Conservation (phyloP, 1,284 basidiomycete genomes). For the Ustilago trichophora region DNA sequence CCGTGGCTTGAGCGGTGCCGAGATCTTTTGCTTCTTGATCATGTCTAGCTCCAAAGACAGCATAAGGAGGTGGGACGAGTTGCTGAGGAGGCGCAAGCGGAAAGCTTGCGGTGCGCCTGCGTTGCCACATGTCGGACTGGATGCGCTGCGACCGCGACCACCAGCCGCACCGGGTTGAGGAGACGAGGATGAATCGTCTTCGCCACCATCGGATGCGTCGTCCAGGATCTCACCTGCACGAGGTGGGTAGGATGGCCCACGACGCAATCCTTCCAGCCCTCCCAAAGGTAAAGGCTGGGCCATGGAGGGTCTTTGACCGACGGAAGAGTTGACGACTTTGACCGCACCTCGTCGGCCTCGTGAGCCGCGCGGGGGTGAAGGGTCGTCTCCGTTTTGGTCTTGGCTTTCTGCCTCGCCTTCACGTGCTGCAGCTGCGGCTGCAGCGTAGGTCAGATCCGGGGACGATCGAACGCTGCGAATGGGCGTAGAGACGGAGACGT, state of each 20-base stretch:
- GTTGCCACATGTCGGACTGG: constrained; percentile 2
- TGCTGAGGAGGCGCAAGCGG: constrained; percentile 56
- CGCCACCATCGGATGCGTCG: not conserved
- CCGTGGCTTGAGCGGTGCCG: constrained; percentile 60
- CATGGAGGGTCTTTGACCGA: constrained; percentile 32
- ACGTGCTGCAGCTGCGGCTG: constrained; percentile 15
- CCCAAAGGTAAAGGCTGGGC: constrained; percentile 19
- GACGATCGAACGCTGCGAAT: constrained; percentile 49
- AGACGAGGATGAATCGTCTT: not conserved
- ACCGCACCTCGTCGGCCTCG: constrained; percentile 49
- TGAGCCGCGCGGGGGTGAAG: constrained; percentile 31
- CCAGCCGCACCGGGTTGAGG: not conserved
- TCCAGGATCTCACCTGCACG: constrained; percentile 33
- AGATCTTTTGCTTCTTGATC: constrained; percentile 64
- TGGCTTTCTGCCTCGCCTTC: constrained; percentile 2
- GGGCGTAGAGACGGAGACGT: constrained; percentile 13
- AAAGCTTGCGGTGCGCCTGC: constrained; percentile 11
- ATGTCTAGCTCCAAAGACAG: constrained; percentile 63
- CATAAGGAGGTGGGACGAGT: constrained; percentile 63
- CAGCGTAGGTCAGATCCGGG: constrained; percentile 45
- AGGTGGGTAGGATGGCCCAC: constrained; percentile 41
- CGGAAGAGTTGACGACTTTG: constrained; percentile 45
- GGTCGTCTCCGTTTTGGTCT: constrained; percentile 1
- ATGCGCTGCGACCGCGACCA: constrained; percentile 16
- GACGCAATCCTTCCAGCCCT: constrained; percentile 21